Evolutionary conservation across 768 basidiomycete species (phyloP).

Genomic region (Agrocybe praecox): DNA sequence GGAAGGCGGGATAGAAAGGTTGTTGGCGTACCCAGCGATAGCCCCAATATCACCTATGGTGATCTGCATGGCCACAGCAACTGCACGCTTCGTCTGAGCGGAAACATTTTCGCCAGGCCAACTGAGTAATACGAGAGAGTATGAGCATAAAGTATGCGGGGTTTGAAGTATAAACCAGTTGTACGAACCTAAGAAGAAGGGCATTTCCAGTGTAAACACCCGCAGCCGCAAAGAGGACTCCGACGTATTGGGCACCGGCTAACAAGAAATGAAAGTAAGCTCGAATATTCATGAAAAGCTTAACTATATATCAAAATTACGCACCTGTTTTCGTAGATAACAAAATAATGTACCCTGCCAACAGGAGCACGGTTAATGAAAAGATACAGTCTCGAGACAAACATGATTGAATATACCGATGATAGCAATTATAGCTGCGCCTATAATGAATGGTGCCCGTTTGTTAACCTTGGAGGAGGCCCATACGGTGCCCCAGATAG

Average conservation of each 20-base stretch:
- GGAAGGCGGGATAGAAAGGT: not conserved
- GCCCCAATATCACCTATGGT: conserved; percentile 64
- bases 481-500: conserved; percentile 55
- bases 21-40: conserved; percentile 42
- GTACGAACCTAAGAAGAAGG: conserved; percentile 51
- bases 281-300: not conserved
- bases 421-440: conserved; percentile 48
- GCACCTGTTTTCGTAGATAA: conserved; percentile 46
- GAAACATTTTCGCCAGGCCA: conserved; percentile 74
- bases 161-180: no score
- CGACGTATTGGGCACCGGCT: conserved; percentile 60
- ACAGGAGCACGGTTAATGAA: not conserved
- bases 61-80: conserved; percentile 66
- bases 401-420: conserved; percentile 37
- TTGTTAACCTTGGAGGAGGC: conserved; percentile 44
- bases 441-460: conserved; percentile 57
- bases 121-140: conserved; percentile 16
- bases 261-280: not conserved
- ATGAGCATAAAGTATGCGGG: no score
- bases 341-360: conserved; percentile 58
- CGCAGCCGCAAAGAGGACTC: conserved; percentile 55
- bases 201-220: conserved; percentile 63
- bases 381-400: not conserved
- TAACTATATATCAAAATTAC: conserved; percentile 11
- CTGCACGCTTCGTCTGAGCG: conserved; percentile 65